Base-by-base conservation (phyloP, 768 basidiomycete species). In the Hydnum rufescens region DNA sequence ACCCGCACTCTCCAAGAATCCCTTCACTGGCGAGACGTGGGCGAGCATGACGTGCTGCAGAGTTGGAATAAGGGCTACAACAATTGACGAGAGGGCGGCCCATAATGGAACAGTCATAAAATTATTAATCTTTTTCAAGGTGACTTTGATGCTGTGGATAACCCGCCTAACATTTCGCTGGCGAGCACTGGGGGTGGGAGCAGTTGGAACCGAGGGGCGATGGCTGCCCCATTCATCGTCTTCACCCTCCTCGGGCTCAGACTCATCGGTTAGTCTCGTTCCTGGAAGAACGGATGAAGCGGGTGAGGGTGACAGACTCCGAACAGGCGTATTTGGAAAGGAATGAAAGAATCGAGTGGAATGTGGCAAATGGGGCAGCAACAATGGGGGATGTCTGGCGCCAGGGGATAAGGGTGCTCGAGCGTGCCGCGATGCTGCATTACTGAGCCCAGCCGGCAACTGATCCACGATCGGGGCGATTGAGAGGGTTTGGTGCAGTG, bases 51-150 rank as follows among this genome's bases (percentile, higher is more conserved):
- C 61, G 49, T 77, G 74, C 62, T 97, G 89, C 3, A 92, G 55
- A 2, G 84, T 82, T 4, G 68, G 77, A 6, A 81, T 69, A 60
- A 82, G 75, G 1, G 88, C 90, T 32, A 89, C 82, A 43, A 84
- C 46, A 36, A 92, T 66, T 2, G 83, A 86, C 1, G 74, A 63
- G 19, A 86, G 60, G 2, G 87, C 80, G 0, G 85, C 82, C 72
- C 84, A 81, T 36, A 92, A 74, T 0, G 90, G 89, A 0, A 80
- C 82, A 0, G 90, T 92, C 81, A 95, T 86, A 65, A 89, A 87
- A 22, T 72, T 71, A 18, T 22, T 63, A 63, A 39, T 46, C 36
- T 5, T n/a, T 39, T 48, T 4, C 31, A n/a, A 22, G 13, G 49
- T 32, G 19, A 23, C 31, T 30, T 39, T 22, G 18, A 55, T 29